Evolutionary conservation across 129 eudicot genomes (phyloP).

Genomic region (Apium graveolens): DNA sequence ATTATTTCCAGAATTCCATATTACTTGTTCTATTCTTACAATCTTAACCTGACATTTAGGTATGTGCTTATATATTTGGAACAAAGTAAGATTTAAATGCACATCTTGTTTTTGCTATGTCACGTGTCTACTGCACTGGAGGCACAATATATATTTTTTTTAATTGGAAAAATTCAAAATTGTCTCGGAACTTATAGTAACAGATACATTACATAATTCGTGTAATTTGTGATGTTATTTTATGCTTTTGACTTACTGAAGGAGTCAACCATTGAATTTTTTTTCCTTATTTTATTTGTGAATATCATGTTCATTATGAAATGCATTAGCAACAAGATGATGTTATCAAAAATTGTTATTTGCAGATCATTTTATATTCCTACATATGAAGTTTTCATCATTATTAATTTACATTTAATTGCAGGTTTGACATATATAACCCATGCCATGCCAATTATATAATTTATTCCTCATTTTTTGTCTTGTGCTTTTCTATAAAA

Average conservation of each 20-base stretch:
- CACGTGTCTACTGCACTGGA: neutral
- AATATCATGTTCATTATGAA: too few species aligned
- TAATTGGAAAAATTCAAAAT: neutral
- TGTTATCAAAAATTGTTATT: neutral
- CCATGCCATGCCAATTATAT: neutral
- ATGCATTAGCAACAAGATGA: too few species aligned
- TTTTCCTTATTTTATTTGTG: neutral
- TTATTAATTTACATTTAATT: neutral
- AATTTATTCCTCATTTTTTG: neutral
- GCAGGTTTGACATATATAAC: neutral
- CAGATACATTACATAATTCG: neutral
- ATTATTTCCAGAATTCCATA: neutral
- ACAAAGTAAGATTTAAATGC: too few species aligned
- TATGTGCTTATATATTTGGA: neutral
- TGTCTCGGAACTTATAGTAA: neutral
- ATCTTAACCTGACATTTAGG: neutral
- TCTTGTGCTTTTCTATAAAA: neutral
- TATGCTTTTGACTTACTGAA: neutral
- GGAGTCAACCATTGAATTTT: neutral
- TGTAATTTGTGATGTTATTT: neutral
- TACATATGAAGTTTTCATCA: neutral
- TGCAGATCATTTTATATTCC: neutral
- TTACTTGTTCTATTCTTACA: neutral
- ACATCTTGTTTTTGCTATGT: neutral
- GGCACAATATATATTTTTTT: neutral